Evolutionary conservation across 306 rosid genomes (phyloP), one percentile per base, ranked within the genome.

Genomic region (Castanea crenata): DNA sequence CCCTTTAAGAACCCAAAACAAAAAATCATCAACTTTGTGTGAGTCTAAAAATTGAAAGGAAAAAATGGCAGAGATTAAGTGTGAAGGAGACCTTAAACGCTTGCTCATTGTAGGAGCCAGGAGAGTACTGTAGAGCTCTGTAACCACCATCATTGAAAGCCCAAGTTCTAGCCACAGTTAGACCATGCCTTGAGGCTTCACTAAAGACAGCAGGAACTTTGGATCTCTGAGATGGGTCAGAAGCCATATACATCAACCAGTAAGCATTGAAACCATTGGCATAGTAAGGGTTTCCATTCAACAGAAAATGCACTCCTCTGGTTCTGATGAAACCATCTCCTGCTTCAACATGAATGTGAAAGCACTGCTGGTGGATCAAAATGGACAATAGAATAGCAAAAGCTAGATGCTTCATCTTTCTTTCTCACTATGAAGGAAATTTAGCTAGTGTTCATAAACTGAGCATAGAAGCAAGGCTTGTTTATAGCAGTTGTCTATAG

Each of bases 211-310:
- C 71, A 1, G 97, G 87, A 62, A 94, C 91, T 74, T 89, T 87
- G 86, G 55, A 84, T 71, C 97, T 92, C 80, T 91, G 94, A 83
- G 98, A 88, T 23, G 94, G 94, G 69, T 94, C 97, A 23, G 97
- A 87, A 78, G 90, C 98, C 59, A 84, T 61, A 46, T 91, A 91
- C 98, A 94, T 94, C 25, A 94, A 78, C 98, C 98, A 94, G 83
- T 92, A 94, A 21, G 91, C 98, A 82, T 94, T 94, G 85, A 94
- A 94, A 23, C 98, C 97, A 76, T 94, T 92, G 68, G 97, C 97
- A 80, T 89, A 94, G 82, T 75, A 94, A 31, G 97, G 97, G 56
- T 69, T 83, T 4, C 94, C 97, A 83, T 94, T 89, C 65, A 89
- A 20, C 83, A 88, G 46, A 72, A 94, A 94, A 74, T 87, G 94